A percentile compares a stretch with the other conserved stretches of the same genome.
These are phyloP conservation scores for Aspergillus diversus DNA, from an alignment of 495 filamentous ascomycete genomes.

Conservation along the genomic window DNA sequence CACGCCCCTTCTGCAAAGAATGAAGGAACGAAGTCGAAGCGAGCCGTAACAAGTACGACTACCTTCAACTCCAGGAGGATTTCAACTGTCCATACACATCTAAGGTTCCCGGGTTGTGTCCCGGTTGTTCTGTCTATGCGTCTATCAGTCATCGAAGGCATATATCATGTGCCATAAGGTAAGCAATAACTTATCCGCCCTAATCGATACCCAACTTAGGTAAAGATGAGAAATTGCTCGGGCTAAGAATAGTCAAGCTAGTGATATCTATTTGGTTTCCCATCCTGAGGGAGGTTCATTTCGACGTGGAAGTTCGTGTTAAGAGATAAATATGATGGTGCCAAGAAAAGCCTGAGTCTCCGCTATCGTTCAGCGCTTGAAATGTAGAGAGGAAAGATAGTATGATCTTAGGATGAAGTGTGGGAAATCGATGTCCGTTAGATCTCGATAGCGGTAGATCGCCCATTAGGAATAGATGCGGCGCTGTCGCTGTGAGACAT, in stretches of 20 bases:
- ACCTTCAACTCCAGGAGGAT: too few relatives aligned
- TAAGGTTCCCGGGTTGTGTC: neutral
- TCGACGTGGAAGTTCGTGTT: too few relatives aligned
- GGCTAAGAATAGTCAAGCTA: neutral
- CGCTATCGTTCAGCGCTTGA: neutral
- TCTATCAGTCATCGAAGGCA: constrained; percentile 4
- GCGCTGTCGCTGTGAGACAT: constrained; percentile 52
- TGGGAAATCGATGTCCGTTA: constrained; percentile 21
- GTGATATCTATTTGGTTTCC: too few relatives aligned
- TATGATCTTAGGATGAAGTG: neutral
- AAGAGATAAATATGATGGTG: too few relatives aligned
- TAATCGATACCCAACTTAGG: neutral
- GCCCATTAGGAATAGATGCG: constrained; percentile 29
- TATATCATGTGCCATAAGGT: neutral
- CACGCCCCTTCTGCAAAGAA: too few relatives aligned
- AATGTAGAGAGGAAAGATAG: neutral
- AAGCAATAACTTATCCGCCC: neutral
- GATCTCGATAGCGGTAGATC: constrained; percentile 46
- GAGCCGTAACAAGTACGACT: too few relatives aligned
- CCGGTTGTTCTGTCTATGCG: neutral
- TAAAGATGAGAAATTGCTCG: neutral
- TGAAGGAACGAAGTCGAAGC: too few relatives aligned
- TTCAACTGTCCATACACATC: neutral
- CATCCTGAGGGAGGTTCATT: too few relatives aligned
- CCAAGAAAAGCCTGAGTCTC: too few relatives aligned